A percentile compares a stretch with the other conserved stretches of the same genome.
phyloP scores from a whole-genome alignment of 2,329 filamentous ascomycete genomes.

The Lasiodiplodia citricola region DNA sequence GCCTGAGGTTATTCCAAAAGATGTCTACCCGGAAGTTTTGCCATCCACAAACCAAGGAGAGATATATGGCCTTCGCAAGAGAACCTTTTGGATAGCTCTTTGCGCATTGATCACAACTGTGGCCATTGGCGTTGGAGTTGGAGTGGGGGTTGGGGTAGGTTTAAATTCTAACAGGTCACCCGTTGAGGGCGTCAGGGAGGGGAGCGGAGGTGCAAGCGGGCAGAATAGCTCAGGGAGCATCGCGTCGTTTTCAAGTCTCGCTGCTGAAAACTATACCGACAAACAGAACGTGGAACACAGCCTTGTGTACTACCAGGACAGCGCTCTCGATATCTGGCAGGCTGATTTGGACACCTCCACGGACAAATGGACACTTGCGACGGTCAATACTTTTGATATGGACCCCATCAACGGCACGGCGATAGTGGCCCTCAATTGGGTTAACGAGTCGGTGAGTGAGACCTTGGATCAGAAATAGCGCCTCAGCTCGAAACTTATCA shows the following conservation, averaged over 20 bases:
- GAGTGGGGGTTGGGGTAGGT: background rate
- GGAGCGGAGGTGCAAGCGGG: too few species aligned
- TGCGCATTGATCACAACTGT: background rate
- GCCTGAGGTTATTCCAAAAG: background rate
- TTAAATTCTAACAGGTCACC: background rate
- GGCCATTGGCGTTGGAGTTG: background rate
- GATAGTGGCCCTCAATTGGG: background rate
- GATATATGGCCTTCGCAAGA: background rate
- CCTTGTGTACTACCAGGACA: background rate
- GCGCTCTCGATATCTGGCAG: background rate
- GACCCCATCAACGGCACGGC: background rate
- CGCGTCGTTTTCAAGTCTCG: background rate
- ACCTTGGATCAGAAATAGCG: background rate
- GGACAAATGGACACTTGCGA: background rate
- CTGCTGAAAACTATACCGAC: conserved; percentile 1
- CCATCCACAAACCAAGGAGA: background rate
- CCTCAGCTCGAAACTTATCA: background rate
- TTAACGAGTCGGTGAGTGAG: too few species aligned
- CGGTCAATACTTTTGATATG: background rate
- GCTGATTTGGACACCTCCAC: background rate
- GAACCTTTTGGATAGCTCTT: background rate
- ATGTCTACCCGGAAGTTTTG: too few species aligned
- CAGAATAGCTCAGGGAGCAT: background rate
- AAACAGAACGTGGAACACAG: background rate
- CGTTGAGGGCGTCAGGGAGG: too few species aligned